Base-by-base conservation (phyloP, 208 protist genomes). In the Trypanosoma melophagium region DNA sequence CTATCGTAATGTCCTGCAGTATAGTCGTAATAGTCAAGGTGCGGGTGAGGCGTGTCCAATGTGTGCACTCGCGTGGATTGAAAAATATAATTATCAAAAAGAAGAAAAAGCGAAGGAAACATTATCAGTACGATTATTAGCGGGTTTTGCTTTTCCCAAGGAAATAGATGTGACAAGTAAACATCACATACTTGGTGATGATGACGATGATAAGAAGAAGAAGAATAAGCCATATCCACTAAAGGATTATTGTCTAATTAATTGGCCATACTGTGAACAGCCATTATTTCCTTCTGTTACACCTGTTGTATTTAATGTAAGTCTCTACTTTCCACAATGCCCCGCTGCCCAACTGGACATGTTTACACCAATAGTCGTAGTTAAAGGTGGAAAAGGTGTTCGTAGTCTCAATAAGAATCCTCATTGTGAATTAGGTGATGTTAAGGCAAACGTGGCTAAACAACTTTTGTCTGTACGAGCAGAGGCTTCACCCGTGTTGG, bases 211-310 rank as follows among this genome's bases (percentile, higher is more conserved):
- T 13, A 42, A 3, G 13, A 19, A 35, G 22, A 3, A 44, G 7
- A 8, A 67, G 24, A 35, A 51, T 13, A 28, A 62, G 16, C 21
- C 0, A 19, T 16, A 35, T 40, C 1, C 28, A 4, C 5, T 44
- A 35, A 22, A 65, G 40, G 19, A 42, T 13, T 44, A 53, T 19
- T 75, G 69, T 61, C 31, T 65, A 19, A 8, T 60, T 21, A 64
- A 75, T 42, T 98, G 96, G 96, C 97, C 97, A n/a, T 97, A 93
- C 66, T 97, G 97, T 66, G 72, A 88, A 31, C 92, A 97, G 76
- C 79, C 86, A 28, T 52, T 96, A 50, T 98, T 96, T 73, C 72
- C 88, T 47, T 79, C 79, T 4, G 74, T 66, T 0, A 52, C 81
- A 31, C 89, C 96, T 16, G 42, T 97, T 0, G 71, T 96, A 8